Evolutionary conservation across 805 yeast genomes (phyloP).

Genomic region (Candida loeiensis): DNA sequence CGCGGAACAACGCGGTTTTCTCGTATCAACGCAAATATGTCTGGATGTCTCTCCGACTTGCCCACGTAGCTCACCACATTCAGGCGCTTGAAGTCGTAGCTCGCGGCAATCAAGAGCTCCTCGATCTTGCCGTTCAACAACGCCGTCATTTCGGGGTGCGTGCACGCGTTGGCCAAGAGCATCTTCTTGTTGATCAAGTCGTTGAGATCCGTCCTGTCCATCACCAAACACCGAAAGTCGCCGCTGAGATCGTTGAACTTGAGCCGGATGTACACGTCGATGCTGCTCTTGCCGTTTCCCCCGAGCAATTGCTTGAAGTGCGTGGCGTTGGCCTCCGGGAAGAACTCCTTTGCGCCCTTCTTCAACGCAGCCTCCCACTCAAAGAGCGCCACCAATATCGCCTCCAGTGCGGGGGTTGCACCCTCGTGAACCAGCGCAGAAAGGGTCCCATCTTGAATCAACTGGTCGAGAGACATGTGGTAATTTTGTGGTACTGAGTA

Average conservation of each 20-base stretch:
- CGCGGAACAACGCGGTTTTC: slow-evolving; percentile 16
- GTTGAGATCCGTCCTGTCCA: slow-evolving; percentile 14
- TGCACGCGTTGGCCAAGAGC: slow-evolving; percentile 16
- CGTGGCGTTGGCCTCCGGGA: slow-evolving; percentile 1
- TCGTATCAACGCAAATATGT: slow-evolving; percentile 10
- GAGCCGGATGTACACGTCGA: slow-evolving; percentile 17
- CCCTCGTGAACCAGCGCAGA: background rate
- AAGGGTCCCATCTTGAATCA: background rate
- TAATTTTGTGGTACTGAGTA: too few relatives aligned
- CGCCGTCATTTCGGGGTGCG: slow-evolving; percentile 2
- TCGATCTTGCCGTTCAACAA: slow-evolving; percentile 26
- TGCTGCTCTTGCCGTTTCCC: background rate
- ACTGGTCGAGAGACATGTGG: slow-evolving; percentile 1
- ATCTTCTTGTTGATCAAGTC: slow-evolving; percentile 31
- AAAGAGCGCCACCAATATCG: slow-evolving; percentile 1
- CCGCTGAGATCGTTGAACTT: slow-evolving; percentile 31
- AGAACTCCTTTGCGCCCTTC: slow-evolving; percentile 3
- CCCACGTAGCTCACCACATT: slow-evolving; percentile 21
- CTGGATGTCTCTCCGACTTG: background rate
- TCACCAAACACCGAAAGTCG: slow-evolving; percentile 28
- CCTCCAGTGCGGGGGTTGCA: background rate
- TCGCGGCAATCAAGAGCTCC: slow-evolving; percentile 28
- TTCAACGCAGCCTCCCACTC: slow-evolving; percentile 7
- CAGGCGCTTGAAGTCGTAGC: slow-evolving; percentile 31
- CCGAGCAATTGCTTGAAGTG: slow-evolving; percentile 5